Evolutionary conservation across 163 green algal genomes (phyloP).

Genomic region (Scenedesmus sp.): DNA sequence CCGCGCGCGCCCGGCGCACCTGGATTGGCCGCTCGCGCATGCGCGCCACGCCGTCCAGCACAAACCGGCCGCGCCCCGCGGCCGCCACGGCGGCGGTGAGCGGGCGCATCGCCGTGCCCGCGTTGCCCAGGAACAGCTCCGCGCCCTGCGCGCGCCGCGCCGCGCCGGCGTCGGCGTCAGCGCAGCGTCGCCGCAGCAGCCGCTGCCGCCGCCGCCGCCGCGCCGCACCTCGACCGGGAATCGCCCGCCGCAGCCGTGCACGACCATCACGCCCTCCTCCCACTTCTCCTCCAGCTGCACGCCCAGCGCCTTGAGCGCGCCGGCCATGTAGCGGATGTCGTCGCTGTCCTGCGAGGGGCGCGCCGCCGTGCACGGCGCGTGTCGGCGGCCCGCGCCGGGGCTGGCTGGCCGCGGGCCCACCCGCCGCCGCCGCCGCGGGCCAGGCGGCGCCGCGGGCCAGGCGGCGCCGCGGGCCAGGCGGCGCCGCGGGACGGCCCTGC

Average conservation of each 20-base stretch:
- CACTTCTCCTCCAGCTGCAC: constrained; percentile 90
- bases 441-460: too few species aligned
- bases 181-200: not conserved
- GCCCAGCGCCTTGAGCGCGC: constrained; percentile 89
- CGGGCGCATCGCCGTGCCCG: constrained; percentile 98
- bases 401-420: too few species aligned
- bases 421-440: too few species aligned
- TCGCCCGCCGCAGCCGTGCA: constrained; percentile 82
- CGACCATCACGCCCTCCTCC: constrained; percentile 70
- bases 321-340: constrained; percentile 97
- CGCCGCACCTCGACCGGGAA: constrained; percentile 62
- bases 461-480: too few species aligned
- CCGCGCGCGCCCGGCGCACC: too few species aligned
- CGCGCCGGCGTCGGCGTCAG: too few species aligned
- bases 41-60: constrained; percentile 92
- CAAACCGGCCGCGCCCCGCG: constrained; percentile 86
- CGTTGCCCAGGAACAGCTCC: constrained; percentile 98
- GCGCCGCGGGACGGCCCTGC: too few species aligned
- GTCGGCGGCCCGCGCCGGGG: too few species aligned
- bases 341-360: constrained; percentile 83
- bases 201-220: not conserved
- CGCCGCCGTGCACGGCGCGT: too few species aligned
- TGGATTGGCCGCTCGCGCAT: constrained; percentile 93
- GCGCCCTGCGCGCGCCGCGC: constrained; percentile 47
- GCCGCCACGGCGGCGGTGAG: constrained; percentile 95